Percentiles rank a stretch among this genome's conserved stretches.
These are phyloP conservation scores for Globisporangium canariense DNA, from an alignment of 352 stramenopile species.

Conservation along the genomic window DNA sequence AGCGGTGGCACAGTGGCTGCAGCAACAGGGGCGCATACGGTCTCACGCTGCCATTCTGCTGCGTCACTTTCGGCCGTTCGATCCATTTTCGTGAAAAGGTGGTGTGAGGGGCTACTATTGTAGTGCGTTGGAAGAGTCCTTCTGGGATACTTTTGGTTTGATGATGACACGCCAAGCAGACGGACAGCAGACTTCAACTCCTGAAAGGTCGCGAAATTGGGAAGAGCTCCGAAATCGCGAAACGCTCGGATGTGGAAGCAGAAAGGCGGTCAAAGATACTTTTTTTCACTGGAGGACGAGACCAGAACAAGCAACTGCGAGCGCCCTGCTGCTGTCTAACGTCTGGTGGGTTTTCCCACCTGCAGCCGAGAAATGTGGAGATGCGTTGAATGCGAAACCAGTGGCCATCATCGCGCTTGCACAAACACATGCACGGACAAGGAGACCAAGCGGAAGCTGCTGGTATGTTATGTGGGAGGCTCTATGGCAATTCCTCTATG, in stretches of 20 bases:
- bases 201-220: not conserved
- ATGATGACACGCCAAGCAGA: no score
- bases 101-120: not conserved
- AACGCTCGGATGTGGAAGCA: not conserved
- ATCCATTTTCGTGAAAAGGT: not conserved
- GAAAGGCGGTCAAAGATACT: not conserved
- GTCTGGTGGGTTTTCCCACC: no score
- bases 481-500: not conserved
- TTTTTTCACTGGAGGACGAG: not conserved
- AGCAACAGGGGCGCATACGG: not conserved
- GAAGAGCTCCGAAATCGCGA: not conserved
- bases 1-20: not conserved
- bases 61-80: slow-evolving; percentile 8
- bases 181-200: not conserved
- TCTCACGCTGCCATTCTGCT: not conserved
- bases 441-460: no score
- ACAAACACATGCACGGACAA: no score
- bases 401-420: no score
- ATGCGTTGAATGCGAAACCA: no score
- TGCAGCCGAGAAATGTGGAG: no score
- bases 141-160: not conserved
- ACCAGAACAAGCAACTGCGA: no score
- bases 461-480: no score
- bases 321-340: no score
- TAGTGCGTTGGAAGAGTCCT: not conserved